phyloP scores from a whole-genome alignment of 2,329 filamentous ascomycete species.

The Aspergillus cejpii region DNA sequence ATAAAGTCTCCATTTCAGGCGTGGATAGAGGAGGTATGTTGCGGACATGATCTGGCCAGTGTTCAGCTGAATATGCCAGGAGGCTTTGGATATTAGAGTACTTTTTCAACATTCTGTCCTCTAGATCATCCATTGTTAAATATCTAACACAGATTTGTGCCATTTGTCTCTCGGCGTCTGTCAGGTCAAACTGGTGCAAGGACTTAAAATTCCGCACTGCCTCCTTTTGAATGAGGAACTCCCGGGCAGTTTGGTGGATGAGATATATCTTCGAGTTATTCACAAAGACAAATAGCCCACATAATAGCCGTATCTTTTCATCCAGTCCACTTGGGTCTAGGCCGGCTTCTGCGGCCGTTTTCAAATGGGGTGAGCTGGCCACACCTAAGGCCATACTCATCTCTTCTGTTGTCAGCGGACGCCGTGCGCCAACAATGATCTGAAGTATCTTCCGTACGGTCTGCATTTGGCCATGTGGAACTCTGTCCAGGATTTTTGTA shows the following conservation, averaged over 20 bases:
- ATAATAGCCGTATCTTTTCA: not conserved
- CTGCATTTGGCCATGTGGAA: not conserved
- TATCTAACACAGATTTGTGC: too few species aligned
- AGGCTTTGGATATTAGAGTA: too few species aligned
- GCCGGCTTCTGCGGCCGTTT: not conserved
- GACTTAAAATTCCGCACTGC: too few species aligned
- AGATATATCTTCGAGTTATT: not conserved
- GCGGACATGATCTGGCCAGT: too few species aligned
- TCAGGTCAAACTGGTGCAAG: too few species aligned
- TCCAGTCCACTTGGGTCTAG: not conserved
- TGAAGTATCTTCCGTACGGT: conserved; percentile 9
- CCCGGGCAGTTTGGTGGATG: not conserved
- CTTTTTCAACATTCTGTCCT: too few species aligned
- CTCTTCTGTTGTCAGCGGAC: conserved; percentile 11
- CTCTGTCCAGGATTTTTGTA: conserved; percentile 12
- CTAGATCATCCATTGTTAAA: too few species aligned
- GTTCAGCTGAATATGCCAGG: too few species aligned
- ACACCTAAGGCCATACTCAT: conserved; percentile 13
- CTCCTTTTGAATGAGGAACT: conserved; percentile 1
- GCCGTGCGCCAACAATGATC: conserved; percentile 13
- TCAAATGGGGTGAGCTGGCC: not conserved
- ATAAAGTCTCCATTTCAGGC: too few species aligned
- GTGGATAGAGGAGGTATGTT: too few species aligned
- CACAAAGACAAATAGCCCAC: not conserved
- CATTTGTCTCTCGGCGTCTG: not conserved